Evolutionary conservation across 768 basidiomycete genomes (phyloP).

Genomic region (Tulasnella sp.): DNA sequence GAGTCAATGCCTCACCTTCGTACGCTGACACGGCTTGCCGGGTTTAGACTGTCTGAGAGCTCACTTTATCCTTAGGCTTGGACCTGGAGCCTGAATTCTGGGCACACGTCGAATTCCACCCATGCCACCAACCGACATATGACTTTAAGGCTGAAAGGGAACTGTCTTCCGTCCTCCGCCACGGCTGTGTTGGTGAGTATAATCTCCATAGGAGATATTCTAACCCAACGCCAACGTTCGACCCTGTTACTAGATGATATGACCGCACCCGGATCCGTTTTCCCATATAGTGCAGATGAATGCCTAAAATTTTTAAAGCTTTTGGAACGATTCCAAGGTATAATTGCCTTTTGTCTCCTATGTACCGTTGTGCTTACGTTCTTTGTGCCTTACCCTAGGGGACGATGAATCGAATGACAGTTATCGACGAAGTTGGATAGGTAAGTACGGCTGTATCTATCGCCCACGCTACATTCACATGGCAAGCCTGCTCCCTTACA

Average conservation of each 20-base stretch:
- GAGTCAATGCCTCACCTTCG: background rate
- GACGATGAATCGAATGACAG: background rate
- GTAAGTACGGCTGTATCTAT: background rate
- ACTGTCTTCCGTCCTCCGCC: background rate
- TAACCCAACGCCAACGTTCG: background rate
- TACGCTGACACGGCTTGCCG: background rate
- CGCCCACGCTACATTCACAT: too few species aligned
- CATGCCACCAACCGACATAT: background rate
- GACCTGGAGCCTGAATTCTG: background rate
- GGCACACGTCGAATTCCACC: background rate
- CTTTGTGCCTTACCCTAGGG: background rate
- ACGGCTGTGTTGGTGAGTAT: slow-evolving; percentile 7
- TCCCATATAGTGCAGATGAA: slow-evolving; percentile 4
- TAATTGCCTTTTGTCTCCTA: background rate
- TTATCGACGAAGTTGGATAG: background rate
- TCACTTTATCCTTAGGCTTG: background rate
- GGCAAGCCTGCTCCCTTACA: background rate
- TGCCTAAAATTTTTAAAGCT: background rate
- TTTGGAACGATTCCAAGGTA: background rate
- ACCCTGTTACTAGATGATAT: background rate
- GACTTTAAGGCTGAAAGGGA: background rate
- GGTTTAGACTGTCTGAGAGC: background rate
- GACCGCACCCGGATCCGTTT: background rate
- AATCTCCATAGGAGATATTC: background rate
- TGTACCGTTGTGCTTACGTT: background rate